Conservation (phyloP, 1,284 basidiomycete species). For the Boletus subluridellus region DNA sequence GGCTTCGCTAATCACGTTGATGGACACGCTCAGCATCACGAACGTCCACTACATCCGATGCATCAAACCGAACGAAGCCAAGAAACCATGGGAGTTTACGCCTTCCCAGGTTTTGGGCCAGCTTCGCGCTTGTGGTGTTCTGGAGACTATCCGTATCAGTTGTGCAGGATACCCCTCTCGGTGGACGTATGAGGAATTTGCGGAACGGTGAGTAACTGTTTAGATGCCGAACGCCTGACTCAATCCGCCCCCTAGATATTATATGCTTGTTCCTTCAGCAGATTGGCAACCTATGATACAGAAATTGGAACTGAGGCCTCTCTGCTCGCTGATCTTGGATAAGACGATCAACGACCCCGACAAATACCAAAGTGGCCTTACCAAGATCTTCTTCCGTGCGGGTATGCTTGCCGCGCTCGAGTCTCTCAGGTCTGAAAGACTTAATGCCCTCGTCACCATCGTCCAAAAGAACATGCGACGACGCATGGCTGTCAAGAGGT, state of each 20-base stretch:
- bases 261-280: conserved; percentile 89
- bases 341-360: conserved; percentile 88
- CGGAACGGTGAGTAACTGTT: conserved; percentile 72
- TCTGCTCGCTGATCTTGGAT: conserved; percentile 86
- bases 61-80: conserved; percentile 98
- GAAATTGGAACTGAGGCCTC: conserved; percentile 70
- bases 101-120: conserved; percentile 96
- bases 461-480: conserved; percentile 97
- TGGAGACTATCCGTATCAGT: conserved; percentile 98
- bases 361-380: conserved; percentile 96
- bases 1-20: conserved; percentile 86
- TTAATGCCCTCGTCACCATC: conserved; percentile 89
- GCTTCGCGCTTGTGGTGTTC: conserved; percentile 95
- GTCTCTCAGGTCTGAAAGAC: conserved; percentile 79
- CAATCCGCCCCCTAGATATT: conserved; percentile 63
- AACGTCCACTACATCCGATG: conserved; percentile 99
- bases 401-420: conserved; percentile 99
- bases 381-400: conserved; percentile 99
- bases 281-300: conserved; percentile 84
- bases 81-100: conserved; percentile 95
- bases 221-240: conserved; percentile 4
- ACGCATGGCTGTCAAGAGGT: conserved; percentile 80
- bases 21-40: conserved; percentile 96
- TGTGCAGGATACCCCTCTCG: conserved; percentile 99
- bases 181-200: conserved; percentile 99